Conservation (phyloP, 164 flowering plant genomes). For the Stephania cephalantha region DNA sequence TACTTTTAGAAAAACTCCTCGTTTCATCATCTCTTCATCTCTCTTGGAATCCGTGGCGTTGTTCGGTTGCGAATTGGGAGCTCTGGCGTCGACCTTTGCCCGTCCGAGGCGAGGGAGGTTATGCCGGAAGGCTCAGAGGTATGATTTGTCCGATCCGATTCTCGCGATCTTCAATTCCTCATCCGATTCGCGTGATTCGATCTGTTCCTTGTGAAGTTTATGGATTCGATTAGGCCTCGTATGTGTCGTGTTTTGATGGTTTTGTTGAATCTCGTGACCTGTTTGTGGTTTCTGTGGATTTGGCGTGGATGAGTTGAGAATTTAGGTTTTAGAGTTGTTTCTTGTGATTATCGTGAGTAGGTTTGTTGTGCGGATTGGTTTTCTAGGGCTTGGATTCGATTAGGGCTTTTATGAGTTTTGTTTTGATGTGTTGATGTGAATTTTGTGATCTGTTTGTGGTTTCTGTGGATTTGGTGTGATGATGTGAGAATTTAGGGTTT, state of each 20-base stretch:
- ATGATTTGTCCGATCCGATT: constrained; percentile 4
- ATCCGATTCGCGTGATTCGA: constrained; percentile 10
- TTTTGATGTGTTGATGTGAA: no score
- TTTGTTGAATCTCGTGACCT: neutral
- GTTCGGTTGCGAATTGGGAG: constrained; percentile 17
- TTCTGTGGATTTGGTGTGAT: no score
- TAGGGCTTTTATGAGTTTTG: no score
- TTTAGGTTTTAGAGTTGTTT: no score
- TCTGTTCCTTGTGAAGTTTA: neutral
- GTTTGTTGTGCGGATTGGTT: no score
- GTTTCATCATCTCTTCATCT: neutral
- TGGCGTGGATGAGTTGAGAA: neutral
- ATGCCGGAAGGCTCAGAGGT: constrained; percentile 54
- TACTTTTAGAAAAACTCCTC: no score
- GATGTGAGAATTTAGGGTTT: no score
- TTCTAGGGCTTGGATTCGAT: no score
- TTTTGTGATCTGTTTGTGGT: no score
- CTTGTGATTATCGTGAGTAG: no score
- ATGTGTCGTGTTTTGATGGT: neutral
- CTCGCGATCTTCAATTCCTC: neutral
- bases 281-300: neutral
- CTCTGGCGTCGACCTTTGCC: constrained; percentile 44
- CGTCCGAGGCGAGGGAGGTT: constrained; percentile 36
- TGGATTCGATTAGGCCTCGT: neutral
- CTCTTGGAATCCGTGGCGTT: neutral